A percentile compares a stretch with the other conserved stretches of the same genome.
Evolutionary conservation across 2,329 filamentous ascomycete genomes (phyloP).

Genomic region (Pestalotiopsis sp.): DNA sequence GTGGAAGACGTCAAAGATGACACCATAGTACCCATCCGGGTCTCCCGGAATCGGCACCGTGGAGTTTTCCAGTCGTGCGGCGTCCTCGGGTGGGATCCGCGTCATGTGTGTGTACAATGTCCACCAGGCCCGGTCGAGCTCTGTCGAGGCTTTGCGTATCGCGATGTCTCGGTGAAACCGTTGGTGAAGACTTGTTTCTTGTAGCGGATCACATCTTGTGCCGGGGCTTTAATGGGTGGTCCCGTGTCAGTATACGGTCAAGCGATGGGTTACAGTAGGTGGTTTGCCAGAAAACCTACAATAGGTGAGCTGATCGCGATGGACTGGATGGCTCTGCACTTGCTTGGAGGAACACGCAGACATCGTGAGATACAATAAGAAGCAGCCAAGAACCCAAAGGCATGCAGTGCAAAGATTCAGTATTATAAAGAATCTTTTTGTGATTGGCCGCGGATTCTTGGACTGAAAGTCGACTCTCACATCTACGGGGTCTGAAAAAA

Average conservation of each 20-base stretch:
- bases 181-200: not conserved
- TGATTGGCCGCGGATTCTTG: not conserved
- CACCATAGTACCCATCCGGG: constrained; percentile 3
- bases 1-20: constrained; percentile 11
- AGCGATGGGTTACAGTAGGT: not conserved
- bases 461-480: not conserved
- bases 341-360: not conserved
- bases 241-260: not conserved
- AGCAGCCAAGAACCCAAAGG: not conserved
- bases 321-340: not conserved
- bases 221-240: not conserved
- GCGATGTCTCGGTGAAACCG: not conserved
- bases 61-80: not conserved
- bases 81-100: constrained; percentile 2
- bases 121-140: constrained; percentile 5
- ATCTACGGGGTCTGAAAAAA: not conserved
- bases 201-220: not conserved
- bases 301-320: not conserved
- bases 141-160: constrained; percentile 7
- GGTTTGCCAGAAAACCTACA: not conserved
- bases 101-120: not conserved
- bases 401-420: not conserved
- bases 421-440: not conserved
- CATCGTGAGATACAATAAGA: not conserved
- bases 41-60: constrained; percentile 9